Conservation (phyloP, 2,329 filamentous ascomycete species). For the Fusarium sp. region DNA sequence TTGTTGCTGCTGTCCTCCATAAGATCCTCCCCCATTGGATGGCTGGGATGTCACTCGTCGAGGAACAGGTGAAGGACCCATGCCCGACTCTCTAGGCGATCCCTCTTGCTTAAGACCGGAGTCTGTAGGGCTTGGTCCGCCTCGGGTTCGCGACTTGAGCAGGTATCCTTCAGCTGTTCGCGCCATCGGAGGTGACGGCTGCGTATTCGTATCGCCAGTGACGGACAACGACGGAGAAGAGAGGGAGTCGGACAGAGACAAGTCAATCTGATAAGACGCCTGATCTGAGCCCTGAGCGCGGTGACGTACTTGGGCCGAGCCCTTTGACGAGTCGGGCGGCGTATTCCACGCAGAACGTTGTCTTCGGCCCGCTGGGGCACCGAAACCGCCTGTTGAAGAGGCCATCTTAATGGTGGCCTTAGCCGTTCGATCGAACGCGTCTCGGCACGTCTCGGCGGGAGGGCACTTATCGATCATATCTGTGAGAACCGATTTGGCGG, state of each 20-base stretch:
- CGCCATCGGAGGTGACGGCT: slow-evolving; percentile 54
- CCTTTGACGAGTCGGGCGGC: slow-evolving; percentile 42
- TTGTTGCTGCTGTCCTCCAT: slow-evolving; percentile 48
- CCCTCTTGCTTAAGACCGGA: slow-evolving; percentile 46
- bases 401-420: slow-evolving; percentile 97
- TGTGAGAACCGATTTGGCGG: slow-evolving; percentile 90
- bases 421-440: slow-evolving; percentile 94
- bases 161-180: slow-evolving; percentile 49
- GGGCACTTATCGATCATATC: slow-evolving; percentile 96
- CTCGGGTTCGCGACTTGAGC: slow-evolving; percentile 45
- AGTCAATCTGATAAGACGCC: slow-evolving; percentile 50
- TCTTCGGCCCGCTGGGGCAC: slow-evolving; percentile 50
- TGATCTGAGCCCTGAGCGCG: slow-evolving; percentile 48
- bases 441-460: slow-evolving; percentile 91
- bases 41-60: slow-evolving; percentile 52
- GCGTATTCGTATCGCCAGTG: slow-evolving; percentile 48
- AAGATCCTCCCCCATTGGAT: slow-evolving; percentile 46
- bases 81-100: slow-evolving; percentile 53
- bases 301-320: slow-evolving; percentile 40
- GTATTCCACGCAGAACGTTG: slow-evolving; percentile 47
- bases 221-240: slow-evolving; percentile 56
- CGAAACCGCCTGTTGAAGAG: slow-evolving; percentile 86
- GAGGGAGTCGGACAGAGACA: slow-evolving; percentile 53
- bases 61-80: slow-evolving; percentile 58
- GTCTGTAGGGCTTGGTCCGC: slow-evolving; percentile 47